A percentile compares a stretch with the other conserved stretches of the same genome.
Conservation (phyloP, 1,284 basidiomycete species). For the Ustilago vetiveriae region DNA sequence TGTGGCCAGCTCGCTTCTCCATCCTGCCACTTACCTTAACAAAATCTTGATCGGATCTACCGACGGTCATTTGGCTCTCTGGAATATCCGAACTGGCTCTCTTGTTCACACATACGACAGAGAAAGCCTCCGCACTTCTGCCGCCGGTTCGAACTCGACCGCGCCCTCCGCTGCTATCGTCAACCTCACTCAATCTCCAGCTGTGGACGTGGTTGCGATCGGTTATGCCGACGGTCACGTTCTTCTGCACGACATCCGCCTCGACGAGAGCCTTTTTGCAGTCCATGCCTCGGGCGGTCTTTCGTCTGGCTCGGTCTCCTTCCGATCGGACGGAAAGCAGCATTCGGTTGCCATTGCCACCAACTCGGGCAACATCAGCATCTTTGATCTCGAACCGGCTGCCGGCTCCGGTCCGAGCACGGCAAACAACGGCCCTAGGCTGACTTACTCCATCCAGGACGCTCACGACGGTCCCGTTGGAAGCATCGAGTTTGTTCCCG, state of each 20-base stretch:
- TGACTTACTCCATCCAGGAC: conserved; percentile 62
- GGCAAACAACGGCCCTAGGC: conserved; percentile 37
- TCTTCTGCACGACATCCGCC: conserved; percentile 85
- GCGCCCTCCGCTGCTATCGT: conserved; percentile 68
- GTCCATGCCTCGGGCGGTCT: conserved; percentile 75
- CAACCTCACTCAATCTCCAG: conserved; percentile 84
- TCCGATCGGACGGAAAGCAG: conserved; percentile 80
- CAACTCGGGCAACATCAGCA: conserved; percentile 58
- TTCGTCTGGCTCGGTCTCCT: conserved; percentile 76
- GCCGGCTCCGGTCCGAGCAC: conserved; percentile 18
- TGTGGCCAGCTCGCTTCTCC: conserved; percentile 82
- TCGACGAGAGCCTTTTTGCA: conserved; percentile 80
- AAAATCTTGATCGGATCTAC: conserved; percentile 87
- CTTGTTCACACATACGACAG: conserved; percentile 69
- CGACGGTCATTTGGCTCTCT: conserved; percentile 87
- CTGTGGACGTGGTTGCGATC: conserved; percentile 91
- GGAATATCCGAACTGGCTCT: conserved; percentile 79
- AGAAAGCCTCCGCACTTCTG: conserved; percentile 26
- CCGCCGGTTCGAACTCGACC: conserved; percentile 37
- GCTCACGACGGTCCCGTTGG: conserved; percentile 61
- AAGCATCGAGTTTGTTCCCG: conserved; percentile 60
- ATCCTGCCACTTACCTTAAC: conserved; percentile 96
- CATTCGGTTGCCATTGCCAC: conserved; percentile 63
- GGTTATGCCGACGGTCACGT: conserved; percentile 89
- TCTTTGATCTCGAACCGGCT: conserved; percentile 62